Base-by-base conservation (phyloP, 1,139 yeast genomes). In the Debaryomyces robertsiae region DNA sequence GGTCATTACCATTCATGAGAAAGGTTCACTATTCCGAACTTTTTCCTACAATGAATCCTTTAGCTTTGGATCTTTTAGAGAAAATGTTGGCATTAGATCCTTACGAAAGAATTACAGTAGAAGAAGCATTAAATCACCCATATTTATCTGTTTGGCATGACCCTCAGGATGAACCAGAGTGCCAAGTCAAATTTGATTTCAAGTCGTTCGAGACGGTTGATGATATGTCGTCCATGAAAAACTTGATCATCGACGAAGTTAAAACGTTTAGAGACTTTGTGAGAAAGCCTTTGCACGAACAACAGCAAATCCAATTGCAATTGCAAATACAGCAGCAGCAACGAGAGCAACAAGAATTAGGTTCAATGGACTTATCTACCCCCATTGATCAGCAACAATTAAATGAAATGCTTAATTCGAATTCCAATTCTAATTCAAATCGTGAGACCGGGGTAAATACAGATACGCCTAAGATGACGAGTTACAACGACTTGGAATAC, bases 121-220 rank as follows among this genome's bases (percentile, higher is more conserved):
- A 86, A 42, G 85, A 88, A 41, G 98, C 98, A 0, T 73, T 93
- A 45, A 79, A 80, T 46, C 98, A 93, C 63, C 95, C 96, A 6
- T 93, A 93, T 58, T 71, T 93, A 43, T 73, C 83, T 40, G 84
- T 93, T 27, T 93, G 98, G 98, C 98, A 91, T 60, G 98, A 93
- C 57, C 96, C 97, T 3, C 79, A 81, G 23, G 98, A 93, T 59
- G 98, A 93, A 62, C 96, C 96, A 3, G 82, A 75, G 32, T 90
- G 97, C 61, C 82, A 82, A 39, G 70, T 79, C 3, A 84, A 85
- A 54, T 91, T 93, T 62, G 96, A 93, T 59, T 93, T 93, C 59
- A 71, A 69, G 46, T 73, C 88, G 5, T 93, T 93, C 61, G 98
- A 93, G 65, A 84, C 80, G 10, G 85, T 86, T 29, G 91, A 89